Conservation (phyloP, 1,284 basidiomycete species). For the Ustilago esculenta region DNA sequence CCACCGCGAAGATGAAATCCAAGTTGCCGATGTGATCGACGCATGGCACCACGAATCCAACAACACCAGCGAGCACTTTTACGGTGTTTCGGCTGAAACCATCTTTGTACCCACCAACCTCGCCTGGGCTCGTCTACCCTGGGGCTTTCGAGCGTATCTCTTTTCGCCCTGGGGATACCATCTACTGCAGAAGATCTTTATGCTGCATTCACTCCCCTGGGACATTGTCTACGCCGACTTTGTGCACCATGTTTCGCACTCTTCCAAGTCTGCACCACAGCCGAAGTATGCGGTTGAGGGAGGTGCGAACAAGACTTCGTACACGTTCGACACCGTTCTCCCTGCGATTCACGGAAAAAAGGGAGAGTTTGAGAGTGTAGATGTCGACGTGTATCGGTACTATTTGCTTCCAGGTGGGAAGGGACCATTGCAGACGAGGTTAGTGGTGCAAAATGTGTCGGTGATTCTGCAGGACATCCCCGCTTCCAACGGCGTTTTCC, state of each 20-base stretch:
- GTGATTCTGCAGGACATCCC: constrained; percentile 72
- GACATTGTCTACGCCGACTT: constrained; percentile 73
- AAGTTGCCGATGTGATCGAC: constrained; percentile 66
- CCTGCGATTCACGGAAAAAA: constrained; percentile 36
- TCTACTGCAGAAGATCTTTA: constrained; percentile 74
- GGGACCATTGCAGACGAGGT: constrained; percentile 69
- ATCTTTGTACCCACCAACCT: constrained; percentile 75
- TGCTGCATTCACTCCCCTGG: constrained; percentile 76
- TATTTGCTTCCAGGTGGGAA: constrained; percentile 49
- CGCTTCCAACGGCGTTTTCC: constrained; percentile 75
- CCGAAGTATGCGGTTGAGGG: constrained; percentile 3
- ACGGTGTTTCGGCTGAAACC: constrained; percentile 73
- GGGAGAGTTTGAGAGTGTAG: constrained; percentile 43
- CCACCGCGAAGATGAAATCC: constrained; percentile 57
- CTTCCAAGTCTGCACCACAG: not conserved
- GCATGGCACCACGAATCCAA: constrained; percentile 20
- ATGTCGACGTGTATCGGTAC: constrained; percentile 56
- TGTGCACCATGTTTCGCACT: constrained; percentile 65
- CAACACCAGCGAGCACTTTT: constrained; percentile 13
- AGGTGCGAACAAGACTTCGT: constrained; percentile 48
- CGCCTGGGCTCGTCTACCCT: constrained; percentile 74
- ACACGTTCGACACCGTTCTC: constrained; percentile 50
- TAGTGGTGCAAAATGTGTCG: constrained; percentile 72
- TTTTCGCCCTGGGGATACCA: constrained; percentile 76
- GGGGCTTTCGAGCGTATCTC: constrained; percentile 73